Evolutionary conservation across 2,329 filamentous ascomycete genomes (phyloP).

Genomic region (Septoria petroselini): DNA sequence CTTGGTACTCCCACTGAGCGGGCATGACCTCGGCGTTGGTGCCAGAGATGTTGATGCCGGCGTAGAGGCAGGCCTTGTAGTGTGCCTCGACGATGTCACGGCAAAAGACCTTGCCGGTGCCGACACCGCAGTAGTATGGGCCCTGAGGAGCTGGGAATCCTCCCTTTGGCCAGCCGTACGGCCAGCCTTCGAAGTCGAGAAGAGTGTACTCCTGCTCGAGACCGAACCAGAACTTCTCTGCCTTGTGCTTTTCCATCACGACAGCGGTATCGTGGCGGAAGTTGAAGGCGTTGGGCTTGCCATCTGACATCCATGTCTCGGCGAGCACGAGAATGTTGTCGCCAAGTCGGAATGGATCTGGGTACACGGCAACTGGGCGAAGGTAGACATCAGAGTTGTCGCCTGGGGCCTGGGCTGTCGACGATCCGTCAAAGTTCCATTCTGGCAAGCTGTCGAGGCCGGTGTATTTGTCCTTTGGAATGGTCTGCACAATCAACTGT

Average conservation of each 20-base stretch:
- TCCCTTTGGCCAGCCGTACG: constrained; percentile 85
- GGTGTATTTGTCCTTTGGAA: constrained; percentile 54
- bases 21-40: constrained; percentile 99
- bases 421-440: constrained; percentile 86
- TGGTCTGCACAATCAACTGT: constrained; percentile 51
- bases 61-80: constrained; percentile 85
- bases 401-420: constrained; percentile 85
- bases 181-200: constrained; percentile 78
- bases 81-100: constrained; percentile 96
- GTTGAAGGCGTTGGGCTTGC: constrained; percentile 98
- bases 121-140: constrained; percentile 97
- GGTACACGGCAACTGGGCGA: constrained; percentile 81
- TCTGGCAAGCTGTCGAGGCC: constrained; percentile 66
- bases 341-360: constrained; percentile 82
- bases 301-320: constrained; percentile 92
- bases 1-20: constrained; percentile 97
- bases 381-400: constrained; percentile 98
- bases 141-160: constrained; percentile 91
- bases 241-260: constrained; percentile 82
- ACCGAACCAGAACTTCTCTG: constrained; percentile 92
- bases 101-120: constrained; percentile 94
- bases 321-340: constrained; percentile 93
- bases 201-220: constrained; percentile 97
- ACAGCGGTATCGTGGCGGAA: constrained; percentile 87
- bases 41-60: constrained; percentile 89